phyloP scores from a whole-genome alignment of 2,329 filamentous ascomycete genomes.

The Sclerotinia nivalis region DNA sequence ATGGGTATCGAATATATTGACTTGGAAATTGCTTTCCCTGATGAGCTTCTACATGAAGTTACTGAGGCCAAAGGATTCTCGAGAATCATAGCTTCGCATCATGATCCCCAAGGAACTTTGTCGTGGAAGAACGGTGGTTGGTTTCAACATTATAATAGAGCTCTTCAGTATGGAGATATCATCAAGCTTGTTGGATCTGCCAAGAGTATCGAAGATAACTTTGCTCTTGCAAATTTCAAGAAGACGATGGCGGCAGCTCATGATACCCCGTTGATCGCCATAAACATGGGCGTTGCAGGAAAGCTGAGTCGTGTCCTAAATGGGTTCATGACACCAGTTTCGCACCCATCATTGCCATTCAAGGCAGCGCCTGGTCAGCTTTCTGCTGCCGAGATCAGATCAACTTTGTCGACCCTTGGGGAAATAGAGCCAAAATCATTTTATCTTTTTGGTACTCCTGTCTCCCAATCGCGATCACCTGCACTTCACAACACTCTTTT shows the following conservation, averaged over 20 bases:
- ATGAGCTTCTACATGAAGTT: slow-evolving; percentile 70
- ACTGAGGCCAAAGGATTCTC: slow-evolving; percentile 67
- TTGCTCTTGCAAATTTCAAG: slow-evolving; percentile 79
- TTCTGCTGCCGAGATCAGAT: slow-evolving; percentile 84
- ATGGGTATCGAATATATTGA: slow-evolving; percentile 92
- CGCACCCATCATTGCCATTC: slow-evolving; percentile 84
- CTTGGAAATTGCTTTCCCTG: slow-evolving; percentile 83
- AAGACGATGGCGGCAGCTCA: slow-evolving; percentile 70
- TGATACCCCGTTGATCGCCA: slow-evolving; percentile 81
- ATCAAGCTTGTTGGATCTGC: slow-evolving; percentile 93
- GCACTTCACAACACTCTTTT: slow-evolving; percentile 89
- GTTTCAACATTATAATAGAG: slow-evolving; percentile 86
- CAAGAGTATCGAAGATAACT: slow-evolving; percentile 78
- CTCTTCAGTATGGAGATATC: slow-evolving; percentile 84
- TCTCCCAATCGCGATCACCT: slow-evolving; percentile 80
- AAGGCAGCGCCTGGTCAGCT: slow-evolving; percentile 94
- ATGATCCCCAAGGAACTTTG: slow-evolving; percentile 76
- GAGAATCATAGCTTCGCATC: slow-evolving; percentile 91
- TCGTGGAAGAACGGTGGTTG: slow-evolving; percentile 94
- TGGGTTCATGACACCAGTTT: slow-evolving; percentile 90
- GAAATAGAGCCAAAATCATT: slow-evolving; percentile 75
- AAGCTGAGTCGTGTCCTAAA: slow-evolving; percentile 91
- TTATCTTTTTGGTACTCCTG: slow-evolving; percentile 84
- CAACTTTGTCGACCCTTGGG: slow-evolving; percentile 74
- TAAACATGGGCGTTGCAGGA: slow-evolving; percentile 90